Base-by-base conservation (phyloP, 1,284 basidiomycete genomes). In the Irpex lacteus region DNA sequence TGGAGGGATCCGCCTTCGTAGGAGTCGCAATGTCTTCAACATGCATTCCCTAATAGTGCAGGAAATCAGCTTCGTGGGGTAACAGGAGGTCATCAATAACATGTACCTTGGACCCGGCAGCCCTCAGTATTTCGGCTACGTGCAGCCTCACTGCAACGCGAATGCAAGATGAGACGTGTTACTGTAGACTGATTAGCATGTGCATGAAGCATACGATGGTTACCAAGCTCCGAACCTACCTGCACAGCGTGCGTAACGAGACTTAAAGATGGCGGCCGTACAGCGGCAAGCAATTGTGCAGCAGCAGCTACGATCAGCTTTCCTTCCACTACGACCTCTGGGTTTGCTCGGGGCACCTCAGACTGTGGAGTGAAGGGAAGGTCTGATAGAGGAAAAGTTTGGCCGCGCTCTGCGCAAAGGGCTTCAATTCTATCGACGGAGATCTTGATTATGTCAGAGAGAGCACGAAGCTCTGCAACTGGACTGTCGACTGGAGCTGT, bases 1-100 rank as follows among this genome's bases (percentile, higher is more conserved):
- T 77, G 36, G 61, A 60, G 0, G 74, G 67, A 44, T 81, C 73
- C n/a, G 73, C 59, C 0, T 68, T 66, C 52, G 68, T 73, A 32
- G 68, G 72, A 1, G 67, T 65, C 2, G 75, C 75, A 18, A 82
- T 78, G 2, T 78, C 76, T 0, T 71, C 66, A 11, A 78, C 71
- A 61, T 78, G 76, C 8, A 76, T 57, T 2, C 78, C 77, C 73
- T 78, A 19, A 7, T 11, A 15, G 4, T 44, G 11, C 40, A 44
- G 40, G 40, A 11, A 2, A 44, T 44, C 26, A 26, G 26, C 26
- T 26, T 26, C 26, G 26, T 26, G 26, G 26, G 26, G 26, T 26
- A 26, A 26, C 26, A 4, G 2, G 26, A 4, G 26, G 2, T 26
- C 26, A 26, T 4, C 4, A 4, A 26, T 4, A 26, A 26, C 26